Conservation (phyloP, 306 rosid genomes). For the Lotus japonicus region DNA sequence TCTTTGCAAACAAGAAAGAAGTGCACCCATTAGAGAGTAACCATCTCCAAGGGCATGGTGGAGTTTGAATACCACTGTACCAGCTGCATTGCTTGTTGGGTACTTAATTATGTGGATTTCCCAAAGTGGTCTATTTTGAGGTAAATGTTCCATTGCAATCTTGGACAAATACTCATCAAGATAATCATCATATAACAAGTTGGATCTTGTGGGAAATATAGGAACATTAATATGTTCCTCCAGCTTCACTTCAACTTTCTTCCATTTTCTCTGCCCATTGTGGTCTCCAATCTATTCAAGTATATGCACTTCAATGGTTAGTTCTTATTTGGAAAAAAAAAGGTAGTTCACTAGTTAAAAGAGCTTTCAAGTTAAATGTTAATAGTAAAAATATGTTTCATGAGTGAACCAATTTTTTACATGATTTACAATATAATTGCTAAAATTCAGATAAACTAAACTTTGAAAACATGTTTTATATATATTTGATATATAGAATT, state of each 20-base stretch:
- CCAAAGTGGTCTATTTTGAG: conserved; percentile 47
- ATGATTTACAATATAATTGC: no score
- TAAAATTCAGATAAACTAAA: no score
- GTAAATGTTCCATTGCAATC: conserved; percentile 21
- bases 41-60: conserved; percentile 69
- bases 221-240: conserved; percentile 41
- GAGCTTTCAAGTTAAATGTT: no score
- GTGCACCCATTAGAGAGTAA: conserved; percentile 49
- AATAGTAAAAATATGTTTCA: no score
- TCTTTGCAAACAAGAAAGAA: conserved; percentile 49
- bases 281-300: conserved; percentile 22
- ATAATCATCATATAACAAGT: conserved; percentile 22
- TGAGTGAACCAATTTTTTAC: no score
- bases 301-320: not conserved
- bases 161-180: conserved; percentile 38
- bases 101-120: conserved; percentile 42
- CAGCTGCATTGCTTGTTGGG: conserved; percentile 40
- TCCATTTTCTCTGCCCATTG: conserved; percentile 41
- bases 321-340: no score
- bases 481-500: no score
- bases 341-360: no score
- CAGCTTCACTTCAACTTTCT: conserved; percentile 37
- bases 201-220: conserved; percentile 10
- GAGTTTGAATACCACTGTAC: conserved; percentile 35
- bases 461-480: no score